These are phyloP conservation scores for Termitomyces sp. DNA, from an alignment of 1,284 basidiomycete species.

Conservation along the genomic window DNA sequence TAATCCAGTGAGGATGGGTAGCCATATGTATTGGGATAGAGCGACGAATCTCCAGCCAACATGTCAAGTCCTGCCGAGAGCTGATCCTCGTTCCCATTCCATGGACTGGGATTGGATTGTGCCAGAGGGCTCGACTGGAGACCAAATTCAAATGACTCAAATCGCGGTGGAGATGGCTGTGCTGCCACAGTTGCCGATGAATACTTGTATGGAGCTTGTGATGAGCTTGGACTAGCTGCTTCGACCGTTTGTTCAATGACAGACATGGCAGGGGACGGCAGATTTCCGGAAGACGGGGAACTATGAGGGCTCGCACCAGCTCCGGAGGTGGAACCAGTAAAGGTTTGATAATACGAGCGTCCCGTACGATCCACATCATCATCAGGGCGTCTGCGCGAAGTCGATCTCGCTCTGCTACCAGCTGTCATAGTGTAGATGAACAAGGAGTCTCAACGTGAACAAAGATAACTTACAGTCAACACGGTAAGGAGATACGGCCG, in stretches of 20 bases:
- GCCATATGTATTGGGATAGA: constrained; percentile 35
- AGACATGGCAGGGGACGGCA: constrained; percentile 62
- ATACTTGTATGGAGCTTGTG: constrained; percentile 33
- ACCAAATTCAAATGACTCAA: constrained; percentile 49
- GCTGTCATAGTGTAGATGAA: constrained; percentile 25
- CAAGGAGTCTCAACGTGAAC: constrained; percentile 10
- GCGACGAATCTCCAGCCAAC: constrained; percentile 30
- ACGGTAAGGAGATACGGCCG: constrained; percentile 60
- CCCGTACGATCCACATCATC: constrained; percentile 44
- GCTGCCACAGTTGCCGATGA: constrained; percentile 44
- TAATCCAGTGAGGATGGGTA: constrained; percentile 48
- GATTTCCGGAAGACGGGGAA: constrained; percentile 65
- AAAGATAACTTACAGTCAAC: constrained; percentile 52
- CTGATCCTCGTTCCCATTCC: constrained; percentile 37
- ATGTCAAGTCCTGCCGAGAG: constrained; percentile 34
- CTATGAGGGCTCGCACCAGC: constrained; percentile 56
- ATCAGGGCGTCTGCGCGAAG: constrained; percentile 68
- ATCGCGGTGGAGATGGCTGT: constrained; percentile 43
- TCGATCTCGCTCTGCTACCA: constrained; percentile 65
- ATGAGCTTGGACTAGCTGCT: constrained; percentile 36
- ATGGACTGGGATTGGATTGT: constrained; percentile 35
- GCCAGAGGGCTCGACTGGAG: constrained; percentile 39
- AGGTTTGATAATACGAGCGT: constrained; percentile 42
- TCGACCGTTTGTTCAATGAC: constrained; percentile 38
- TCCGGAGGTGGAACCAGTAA: constrained; percentile 47